Conservation (phyloP, 768 basidiomycete genomes). For the Gloeostereum incarnatum region DNA sequence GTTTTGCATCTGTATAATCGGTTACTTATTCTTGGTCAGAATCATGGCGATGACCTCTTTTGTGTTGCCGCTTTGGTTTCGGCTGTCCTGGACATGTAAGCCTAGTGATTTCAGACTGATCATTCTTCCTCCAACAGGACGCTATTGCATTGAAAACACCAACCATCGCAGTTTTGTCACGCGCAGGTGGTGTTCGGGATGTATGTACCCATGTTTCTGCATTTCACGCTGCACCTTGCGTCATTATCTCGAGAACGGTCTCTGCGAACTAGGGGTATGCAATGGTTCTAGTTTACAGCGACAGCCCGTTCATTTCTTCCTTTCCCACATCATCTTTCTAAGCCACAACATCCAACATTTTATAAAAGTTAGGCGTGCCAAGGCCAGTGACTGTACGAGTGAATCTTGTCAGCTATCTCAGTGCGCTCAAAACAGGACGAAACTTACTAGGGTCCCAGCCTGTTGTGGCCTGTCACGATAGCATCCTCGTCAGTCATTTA, state of each 20-base stretch:
- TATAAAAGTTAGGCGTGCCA: slow-evolving; percentile 9
- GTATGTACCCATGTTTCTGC: no score
- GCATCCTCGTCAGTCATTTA: not conserved
- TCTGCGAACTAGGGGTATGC: no score
- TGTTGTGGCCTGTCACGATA: slow-evolving; percentile 22
- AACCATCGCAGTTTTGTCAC: no score
- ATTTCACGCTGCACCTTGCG: no score
- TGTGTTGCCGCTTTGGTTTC: not conserved
- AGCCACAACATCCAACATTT: slow-evolving; percentile 25
- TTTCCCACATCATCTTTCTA: no score
- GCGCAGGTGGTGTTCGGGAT: no score
- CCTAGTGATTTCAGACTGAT: no score
- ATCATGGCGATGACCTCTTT: not conserved
- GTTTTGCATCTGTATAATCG: not conserved
- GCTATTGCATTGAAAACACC: not conserved
- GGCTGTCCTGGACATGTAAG: no score
- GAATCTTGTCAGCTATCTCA: no score
- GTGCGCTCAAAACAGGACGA: not conserved
- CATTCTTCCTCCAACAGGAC: not conserved
- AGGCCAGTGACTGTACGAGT: slow-evolving; percentile 11
- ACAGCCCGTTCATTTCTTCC: no score
- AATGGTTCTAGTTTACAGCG: no score
- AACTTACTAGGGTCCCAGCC: slow-evolving; percentile 55
- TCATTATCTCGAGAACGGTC: no score
- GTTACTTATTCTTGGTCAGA: not conserved